Evolutionary conservation across 2,329 filamentous ascomycete species (phyloP), one percentile per base, ranked within the genome.

Genomic region (Talaromyces marneffei): DNA sequence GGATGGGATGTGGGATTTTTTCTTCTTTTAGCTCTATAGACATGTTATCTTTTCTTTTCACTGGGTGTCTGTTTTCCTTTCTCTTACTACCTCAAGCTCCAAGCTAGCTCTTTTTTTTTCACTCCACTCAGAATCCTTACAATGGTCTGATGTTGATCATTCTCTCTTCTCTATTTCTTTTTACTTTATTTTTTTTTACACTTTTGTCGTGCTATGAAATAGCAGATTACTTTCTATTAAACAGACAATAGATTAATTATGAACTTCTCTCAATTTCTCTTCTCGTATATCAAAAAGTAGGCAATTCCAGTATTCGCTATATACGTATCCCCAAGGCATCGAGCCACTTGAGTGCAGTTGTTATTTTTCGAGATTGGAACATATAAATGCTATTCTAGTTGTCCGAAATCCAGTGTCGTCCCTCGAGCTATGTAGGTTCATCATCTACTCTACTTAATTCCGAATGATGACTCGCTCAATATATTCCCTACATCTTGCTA

Each of bases 161-260:
- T 53, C 50, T 53, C 48, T 40, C 52, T 55, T 40, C 52, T 55
- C 35, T 55, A 37, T 39, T 54, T 55, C 7, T 7, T 39, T 44
- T n/a, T n/a, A n/a, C n/a, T n/a, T n/a, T n/a, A n/a, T 53, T 31
- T 18, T n/a, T n/a, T 9, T 50, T 7, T 31, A 29, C 25, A 29
- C 18, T 27, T 50, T 14, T 29, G 25, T 50, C 46, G 1, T 50
- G 25, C 44, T 48, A 25, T 48, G 44, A 48, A 3, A 29, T 48
- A 27, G 44, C 44, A 10, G 23, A 48, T 29, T 48, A 48, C 8
- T 37, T 37, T 37, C 14, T 2, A 2, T 48, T 48, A 14, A 16
- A n/a, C 44, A 29, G 44, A 48, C 44, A 27, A 48, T 48, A 48
- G 44, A 48, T 29, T 48, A 48, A 48, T 48, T 48, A 48, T n/a